Evolutionary conservation across 225 moss, liverwort and hornwort species (phyloP), one percentile per base, ranked within the genome.

Genomic region (Pleurozium schreberi): DNA sequence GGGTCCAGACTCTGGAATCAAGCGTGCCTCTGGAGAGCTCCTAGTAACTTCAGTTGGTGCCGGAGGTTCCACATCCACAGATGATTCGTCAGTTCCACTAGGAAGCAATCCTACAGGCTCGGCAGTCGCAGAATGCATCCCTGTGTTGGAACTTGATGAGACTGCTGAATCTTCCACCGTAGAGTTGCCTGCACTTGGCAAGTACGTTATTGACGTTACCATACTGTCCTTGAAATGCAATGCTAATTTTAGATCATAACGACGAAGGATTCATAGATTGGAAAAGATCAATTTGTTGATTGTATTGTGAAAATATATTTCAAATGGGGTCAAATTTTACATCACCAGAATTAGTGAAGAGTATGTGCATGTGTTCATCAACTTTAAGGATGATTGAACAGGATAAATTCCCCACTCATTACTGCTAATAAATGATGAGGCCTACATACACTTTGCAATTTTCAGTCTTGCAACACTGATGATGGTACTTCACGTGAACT

Each of bases 141-240:
- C 91, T 67, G 88, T 34, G 87, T 85, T 86, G 71, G 88, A 68
- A 76, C 79, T 91, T 89, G 90, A 83, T 66, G 88, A 79, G 66
- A 85, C 90, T 87, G 85, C 85, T 57, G 52, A 64, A 87, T 81
- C 85, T 45, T 85, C 90, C 52, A 83, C 89, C 17, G 47, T 84
- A 71, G 87, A 50, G 83, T 78, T 90, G 84, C 86, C 94, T 92
- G 89, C 84, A 92, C 49, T 83, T 85, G 53, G 43, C 67, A 70
- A 62, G 30, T n/a, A 88, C 47, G 57, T 52, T 52, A 27, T 79
- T 66, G 36, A 89, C n/a, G 42, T 22, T 43, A 64, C n/a, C 36
- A 47, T 26, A 57, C 34, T 66, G 52, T 42, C 43, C 45, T 43
- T 45, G 25, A 6, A 57, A 34, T 65, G 76, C 86, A 86, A 16